Percentiles rank a stretch among this genome's conserved stretches.
Evolutionary conservation across 352 stramenopile genomes (phyloP).

Genomic region (Globisporangium acanthophoron): DNA sequence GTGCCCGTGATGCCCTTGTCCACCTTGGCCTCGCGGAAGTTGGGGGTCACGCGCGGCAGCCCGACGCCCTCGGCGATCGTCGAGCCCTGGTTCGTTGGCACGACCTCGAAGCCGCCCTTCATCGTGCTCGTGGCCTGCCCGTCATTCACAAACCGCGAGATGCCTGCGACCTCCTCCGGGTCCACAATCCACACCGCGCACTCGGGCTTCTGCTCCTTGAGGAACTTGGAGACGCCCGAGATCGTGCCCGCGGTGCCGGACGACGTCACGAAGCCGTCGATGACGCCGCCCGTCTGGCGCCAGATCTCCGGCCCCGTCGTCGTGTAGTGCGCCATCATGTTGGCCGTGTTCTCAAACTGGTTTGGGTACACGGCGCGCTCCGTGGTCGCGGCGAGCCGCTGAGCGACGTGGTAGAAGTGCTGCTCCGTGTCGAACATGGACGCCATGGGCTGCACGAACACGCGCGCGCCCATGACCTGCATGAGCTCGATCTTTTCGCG

Average conservation of each 20-base stretch:
- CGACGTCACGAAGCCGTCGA: constrained; percentile 92
- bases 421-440: constrained; percentile 61
- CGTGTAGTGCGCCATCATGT: constrained; percentile 64
- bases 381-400: constrained; percentile 31
- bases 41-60: constrained; percentile 89
- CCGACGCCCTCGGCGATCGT: constrained; percentile 95
- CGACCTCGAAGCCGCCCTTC: constrained; percentile 88
- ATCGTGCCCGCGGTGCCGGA: constrained; percentile 91
- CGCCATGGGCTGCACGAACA: constrained; percentile 53
- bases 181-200: constrained; percentile 69
- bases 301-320: constrained; percentile 88
- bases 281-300: constrained; percentile 75
- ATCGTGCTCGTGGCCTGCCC: constrained; percentile 46
- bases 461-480: constrained; percentile 64
- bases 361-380: constrained; percentile 46
- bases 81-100: constrained; percentile 68
- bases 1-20: constrained; percentile 90
- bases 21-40: constrained; percentile 86
- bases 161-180: constrained; percentile 77
- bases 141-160: constrained; percentile 84
- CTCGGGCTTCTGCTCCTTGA: constrained; percentile 82
- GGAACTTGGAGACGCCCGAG: constrained; percentile 88
- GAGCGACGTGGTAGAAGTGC: constrained; percentile 76
- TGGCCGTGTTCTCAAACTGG: constrained; percentile 76
- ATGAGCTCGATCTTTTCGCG: constrained; percentile 79